Conservation (phyloP, 768 basidiomycete species). For the Boletus fagicola region DNA sequence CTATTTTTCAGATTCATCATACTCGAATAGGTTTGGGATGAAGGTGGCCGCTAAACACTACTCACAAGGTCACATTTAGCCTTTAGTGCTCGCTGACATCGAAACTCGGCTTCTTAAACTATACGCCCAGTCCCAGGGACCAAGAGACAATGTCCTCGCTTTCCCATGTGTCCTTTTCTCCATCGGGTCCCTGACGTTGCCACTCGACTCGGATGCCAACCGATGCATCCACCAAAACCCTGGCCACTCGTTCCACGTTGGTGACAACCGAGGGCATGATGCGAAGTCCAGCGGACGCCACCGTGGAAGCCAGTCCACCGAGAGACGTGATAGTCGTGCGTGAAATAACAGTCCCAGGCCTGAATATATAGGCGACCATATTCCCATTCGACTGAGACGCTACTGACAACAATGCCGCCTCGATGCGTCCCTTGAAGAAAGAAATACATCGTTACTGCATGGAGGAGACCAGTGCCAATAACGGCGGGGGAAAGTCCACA, state of each 20-base stretch:
- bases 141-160: slow-evolving; percentile 28
- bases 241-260: slow-evolving; percentile 20
- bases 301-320: slow-evolving; percentile 16
- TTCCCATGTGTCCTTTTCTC: slow-evolving; percentile 27
- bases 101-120: background rate
- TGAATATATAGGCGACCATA: slow-evolving; percentile 20
- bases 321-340: slow-evolving; percentile 12
- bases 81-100: background rate
- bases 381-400: slow-evolving; percentile 14
- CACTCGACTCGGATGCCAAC: slow-evolving; percentile 29
- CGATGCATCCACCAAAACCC: slow-evolving; percentile 27
- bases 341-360: slow-evolving; percentile 19
- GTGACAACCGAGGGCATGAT: slow-evolving; percentile 24
- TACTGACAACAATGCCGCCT: slow-evolving; percentile 14
- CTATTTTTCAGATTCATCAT: background rate
- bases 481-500: background rate
- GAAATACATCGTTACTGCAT: background rate
- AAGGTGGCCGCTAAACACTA: background rate
- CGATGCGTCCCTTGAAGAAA: slow-evolving; percentile 23
- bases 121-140: slow-evolving; percentile 24
- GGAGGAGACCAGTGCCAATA: background rate
- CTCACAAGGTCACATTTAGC: background rate
- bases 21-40: background rate
- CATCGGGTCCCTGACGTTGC: slow-evolving; percentile 18
- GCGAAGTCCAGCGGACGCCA: slow-evolving; percentile 20